Percentiles rank a stretch among this genome's conserved stretches.
These are phyloP conservation scores for Tausonia pullulans DNA, from an alignment of 1,284 basidiomycete genomes.

Conservation along the genomic window DNA sequence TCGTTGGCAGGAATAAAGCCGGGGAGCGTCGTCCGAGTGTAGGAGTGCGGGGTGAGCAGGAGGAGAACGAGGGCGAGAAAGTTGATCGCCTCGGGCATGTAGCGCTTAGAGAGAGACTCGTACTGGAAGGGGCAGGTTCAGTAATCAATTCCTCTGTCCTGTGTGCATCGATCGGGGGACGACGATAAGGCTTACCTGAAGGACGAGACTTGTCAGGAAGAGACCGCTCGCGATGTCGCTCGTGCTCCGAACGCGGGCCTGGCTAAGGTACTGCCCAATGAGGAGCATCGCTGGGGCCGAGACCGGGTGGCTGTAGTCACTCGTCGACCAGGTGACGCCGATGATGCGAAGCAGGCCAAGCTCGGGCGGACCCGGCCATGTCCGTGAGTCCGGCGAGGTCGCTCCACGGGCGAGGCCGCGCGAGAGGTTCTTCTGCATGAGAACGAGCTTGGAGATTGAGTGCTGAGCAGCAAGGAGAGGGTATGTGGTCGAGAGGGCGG, in stretches of 20 bases:
- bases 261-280: conserved; percentile 81
- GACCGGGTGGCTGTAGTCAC: conserved; percentile 85
- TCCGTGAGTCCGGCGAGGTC: conserved; percentile 53
- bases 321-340: conserved; percentile 81
- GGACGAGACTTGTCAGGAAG: conserved; percentile 74
- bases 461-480: conserved; percentile 66
- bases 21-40: conserved; percentile 44
- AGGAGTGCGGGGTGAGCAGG: conserved; percentile 56
- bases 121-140: conserved; percentile 45
- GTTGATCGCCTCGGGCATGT: conserved; percentile 82
- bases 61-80: conserved; percentile 62
- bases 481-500: conserved; percentile 66
- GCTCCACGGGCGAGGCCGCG: conserved; percentile 70
- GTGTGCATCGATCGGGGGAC: too few species aligned
- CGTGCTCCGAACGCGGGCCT: conserved; percentile 65
- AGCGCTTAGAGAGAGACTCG: conserved; percentile 70
- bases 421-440: conserved; percentile 92
- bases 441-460: conserved; percentile 67
- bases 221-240: conserved; percentile 72
- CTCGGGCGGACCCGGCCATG: conserved; percentile 80
- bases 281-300: conserved; percentile 74
- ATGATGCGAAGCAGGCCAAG: conserved; percentile 68
- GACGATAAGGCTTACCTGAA: conserved; percentile 31
- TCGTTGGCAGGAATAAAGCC: conserved; percentile 63
- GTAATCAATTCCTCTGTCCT: not conserved